A percentile compares a stretch with the other conserved stretches of the same genome.
These are phyloP conservation scores for Panaeolus papilionaceus DNA, from an alignment of 768 basidiomycete species.

Conservation along the genomic window DNA sequence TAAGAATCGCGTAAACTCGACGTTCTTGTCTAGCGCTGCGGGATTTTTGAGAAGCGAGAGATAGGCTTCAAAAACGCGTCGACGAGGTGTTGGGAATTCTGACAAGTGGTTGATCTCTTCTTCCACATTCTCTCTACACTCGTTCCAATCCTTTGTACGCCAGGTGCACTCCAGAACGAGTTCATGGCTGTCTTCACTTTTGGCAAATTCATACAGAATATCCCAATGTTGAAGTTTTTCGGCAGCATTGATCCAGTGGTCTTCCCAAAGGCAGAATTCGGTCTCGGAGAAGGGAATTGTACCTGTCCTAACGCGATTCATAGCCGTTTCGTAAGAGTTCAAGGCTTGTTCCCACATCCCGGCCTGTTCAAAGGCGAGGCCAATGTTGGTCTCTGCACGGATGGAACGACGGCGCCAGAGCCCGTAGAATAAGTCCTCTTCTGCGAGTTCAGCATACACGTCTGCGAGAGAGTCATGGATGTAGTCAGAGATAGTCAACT, in stretches of 20 bases:
- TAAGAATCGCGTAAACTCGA: conserved; percentile 85
- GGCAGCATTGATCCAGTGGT: conserved; percentile 96
- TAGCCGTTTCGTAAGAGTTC: conserved; percentile 87
- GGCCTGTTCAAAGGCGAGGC: conserved; percentile 90
- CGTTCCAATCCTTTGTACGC: conserved; percentile 92
- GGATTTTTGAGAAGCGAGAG: conserved; percentile 88
- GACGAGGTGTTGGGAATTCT: conserved; percentile 92
- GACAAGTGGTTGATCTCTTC: conserved; percentile 80
- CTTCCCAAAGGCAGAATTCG: conserved; percentile 98
- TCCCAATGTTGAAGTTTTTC: conserved; percentile 99
- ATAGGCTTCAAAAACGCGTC: conserved; percentile 97
- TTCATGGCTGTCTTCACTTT: conserved; percentile 89
- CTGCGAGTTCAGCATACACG: conserved; percentile 92
- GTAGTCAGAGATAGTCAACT: conserved; percentile 78
- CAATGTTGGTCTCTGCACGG: conserved; percentile 89
- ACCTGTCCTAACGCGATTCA: conserved; percentile 82
- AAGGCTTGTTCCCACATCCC: conserved; percentile 97
- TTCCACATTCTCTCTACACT: conserved; percentile 78
- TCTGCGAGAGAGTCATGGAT: conserved; percentile 92
- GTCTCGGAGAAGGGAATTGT: conserved; percentile 90
- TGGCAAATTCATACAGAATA: conserved; percentile 87
- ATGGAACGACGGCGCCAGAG: conserved; percentile 90
- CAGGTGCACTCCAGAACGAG: conserved; percentile 94
- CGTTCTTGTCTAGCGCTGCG: conserved; percentile 79
- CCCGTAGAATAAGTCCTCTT: conserved; percentile 98